A percentile compares a stretch with the other conserved stretches of the same genome.
These are phyloP conservation scores for Cerioporus squamosus DNA, from an alignment of 1,284 basidiomycete species.

Conservation along the genomic window DNA sequence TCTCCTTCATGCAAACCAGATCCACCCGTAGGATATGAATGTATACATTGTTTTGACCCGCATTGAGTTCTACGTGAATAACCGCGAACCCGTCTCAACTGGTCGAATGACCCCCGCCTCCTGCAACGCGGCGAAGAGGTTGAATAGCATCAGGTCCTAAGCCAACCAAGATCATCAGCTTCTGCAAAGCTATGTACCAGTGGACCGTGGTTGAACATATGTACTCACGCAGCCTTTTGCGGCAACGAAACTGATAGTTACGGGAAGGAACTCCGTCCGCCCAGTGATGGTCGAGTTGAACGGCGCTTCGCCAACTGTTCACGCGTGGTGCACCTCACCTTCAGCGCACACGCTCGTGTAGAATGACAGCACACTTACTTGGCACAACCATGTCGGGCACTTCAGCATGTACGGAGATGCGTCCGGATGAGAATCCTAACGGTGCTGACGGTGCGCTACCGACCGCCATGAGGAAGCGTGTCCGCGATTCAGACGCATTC, in stretches of 20 bases:
- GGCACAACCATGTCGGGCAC: slow-evolving; percentile 46
- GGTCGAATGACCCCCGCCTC: slow-evolving; percentile 36
- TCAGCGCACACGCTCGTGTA: not conserved
- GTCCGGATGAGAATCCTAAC: slow-evolving; percentile 36
- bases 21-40: not conserved
- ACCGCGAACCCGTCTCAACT: slow-evolving; percentile 33
- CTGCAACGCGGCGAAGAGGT: slow-evolving; percentile 40
- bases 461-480: slow-evolving; percentile 3
- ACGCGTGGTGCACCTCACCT: not conserved
- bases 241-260: slow-evolving; percentile 43
- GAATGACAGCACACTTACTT: slow-evolving; percentile 19
- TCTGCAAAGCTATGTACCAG: not conserved
- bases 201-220: not conserved
- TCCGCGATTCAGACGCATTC: not conserved
- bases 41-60: too few relatives aligned
- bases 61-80: slow-evolving; percentile 2
- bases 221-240: slow-evolving; percentile 40
- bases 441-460: slow-evolving; percentile 29
- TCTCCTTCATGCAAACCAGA: not conserved
- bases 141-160: slow-evolving; percentile 44
- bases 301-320: slow-evolving; percentile 41
- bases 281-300: slow-evolving; percentile 45
- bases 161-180: not conserved
- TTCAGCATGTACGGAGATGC: slow-evolving; percentile 36
- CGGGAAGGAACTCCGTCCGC: slow-evolving; percentile 43